Evolutionary conservation across 2,329 filamentous ascomycete genomes (phyloP).

Genomic region (Pseudocercospora vitis): DNA sequence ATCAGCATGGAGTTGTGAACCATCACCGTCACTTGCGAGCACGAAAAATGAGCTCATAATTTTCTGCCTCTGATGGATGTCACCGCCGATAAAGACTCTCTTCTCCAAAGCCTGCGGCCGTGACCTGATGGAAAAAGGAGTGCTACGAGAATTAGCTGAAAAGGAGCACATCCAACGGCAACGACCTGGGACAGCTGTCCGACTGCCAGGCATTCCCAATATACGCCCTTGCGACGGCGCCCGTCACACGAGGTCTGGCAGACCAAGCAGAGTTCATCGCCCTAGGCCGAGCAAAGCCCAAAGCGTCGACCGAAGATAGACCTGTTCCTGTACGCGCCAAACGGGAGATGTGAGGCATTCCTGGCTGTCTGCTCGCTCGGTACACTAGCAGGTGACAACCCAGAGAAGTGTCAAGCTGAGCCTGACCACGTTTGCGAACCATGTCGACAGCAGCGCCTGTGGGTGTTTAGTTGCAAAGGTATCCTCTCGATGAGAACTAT

Average conservation of each 20-base stretch:
- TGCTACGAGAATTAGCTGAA: neutral
- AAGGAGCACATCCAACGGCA: neutral
- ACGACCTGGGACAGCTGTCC: conserved; percentile 1
- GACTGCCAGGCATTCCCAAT: neutral
- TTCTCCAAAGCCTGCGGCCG: too few species aligned
- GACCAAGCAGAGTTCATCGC: neutral
- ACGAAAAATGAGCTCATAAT: neutral
- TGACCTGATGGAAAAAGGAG: too few species aligned
- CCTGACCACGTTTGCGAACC: neutral
- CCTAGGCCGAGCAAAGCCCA: neutral
- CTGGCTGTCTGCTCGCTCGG: neutral
- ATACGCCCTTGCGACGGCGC: neutral
- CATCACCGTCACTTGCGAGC: too few species aligned
- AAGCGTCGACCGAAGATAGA: neutral
- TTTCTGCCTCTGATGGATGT: too few species aligned
- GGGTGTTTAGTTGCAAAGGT: neutral
- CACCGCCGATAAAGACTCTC: too few species aligned
- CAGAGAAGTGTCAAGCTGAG: conserved; percentile 1
- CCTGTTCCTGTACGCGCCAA: neutral
- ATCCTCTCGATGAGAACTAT: neutral
- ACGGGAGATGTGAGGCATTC: neutral
- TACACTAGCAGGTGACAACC: neutral
- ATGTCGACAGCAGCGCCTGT: neutral
- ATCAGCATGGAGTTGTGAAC: too few species aligned
- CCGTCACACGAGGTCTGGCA: neutral